Conservation (phyloP, 768 basidiomycete genomes). For the Calocera cornea region DNA sequence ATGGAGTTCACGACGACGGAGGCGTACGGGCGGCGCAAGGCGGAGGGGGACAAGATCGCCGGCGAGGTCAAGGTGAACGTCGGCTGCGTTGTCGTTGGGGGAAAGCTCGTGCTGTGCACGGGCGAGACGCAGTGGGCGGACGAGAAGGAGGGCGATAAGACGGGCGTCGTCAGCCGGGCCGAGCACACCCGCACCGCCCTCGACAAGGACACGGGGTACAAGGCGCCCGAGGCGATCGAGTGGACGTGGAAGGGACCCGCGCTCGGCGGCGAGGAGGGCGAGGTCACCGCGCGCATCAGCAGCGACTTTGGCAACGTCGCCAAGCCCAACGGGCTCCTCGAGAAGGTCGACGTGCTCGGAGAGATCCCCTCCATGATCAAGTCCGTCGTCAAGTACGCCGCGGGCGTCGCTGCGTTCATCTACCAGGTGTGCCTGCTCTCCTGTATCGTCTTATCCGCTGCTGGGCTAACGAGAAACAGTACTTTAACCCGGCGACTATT, state of each 20-base stretch:
- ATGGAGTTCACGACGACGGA: conserved; percentile 91
- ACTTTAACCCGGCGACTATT: conserved; percentile 43
- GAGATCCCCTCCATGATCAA: conserved; percentile 90
- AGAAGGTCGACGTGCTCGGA: conserved; percentile 88
- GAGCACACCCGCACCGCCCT: conserved; percentile 43
- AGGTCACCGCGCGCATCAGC: conserved; percentile 41
- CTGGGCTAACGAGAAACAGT: conserved; percentile 27
- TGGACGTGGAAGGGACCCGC: conserved; percentile 68
- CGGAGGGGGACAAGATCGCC: conserved; percentile 56
- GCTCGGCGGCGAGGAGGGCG: conserved; percentile 26
- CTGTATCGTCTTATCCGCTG: not conserved
- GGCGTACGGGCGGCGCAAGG: conserved; percentile 61
- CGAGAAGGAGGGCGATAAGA: conserved; percentile 33
- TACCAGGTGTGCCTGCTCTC: conserved; percentile 54
- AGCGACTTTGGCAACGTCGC: conserved; percentile 45
- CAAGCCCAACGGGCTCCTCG: conserved; percentile 61
- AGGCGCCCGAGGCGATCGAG: conserved; percentile 49
- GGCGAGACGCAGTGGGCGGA: conserved; percentile 68
- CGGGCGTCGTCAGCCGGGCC: conserved; percentile 47
- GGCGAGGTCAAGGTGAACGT: conserved; percentile 65
- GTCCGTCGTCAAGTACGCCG: conserved; percentile 83
- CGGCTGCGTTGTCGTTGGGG: conserved; percentile 69
- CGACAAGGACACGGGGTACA: conserved; percentile 75
- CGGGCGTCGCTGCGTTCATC: conserved; percentile 85
- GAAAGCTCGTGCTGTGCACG: conserved; percentile 61